Conservation (phyloP, 306 rosid species). For the Hippophae rhamnoides region DNA sequence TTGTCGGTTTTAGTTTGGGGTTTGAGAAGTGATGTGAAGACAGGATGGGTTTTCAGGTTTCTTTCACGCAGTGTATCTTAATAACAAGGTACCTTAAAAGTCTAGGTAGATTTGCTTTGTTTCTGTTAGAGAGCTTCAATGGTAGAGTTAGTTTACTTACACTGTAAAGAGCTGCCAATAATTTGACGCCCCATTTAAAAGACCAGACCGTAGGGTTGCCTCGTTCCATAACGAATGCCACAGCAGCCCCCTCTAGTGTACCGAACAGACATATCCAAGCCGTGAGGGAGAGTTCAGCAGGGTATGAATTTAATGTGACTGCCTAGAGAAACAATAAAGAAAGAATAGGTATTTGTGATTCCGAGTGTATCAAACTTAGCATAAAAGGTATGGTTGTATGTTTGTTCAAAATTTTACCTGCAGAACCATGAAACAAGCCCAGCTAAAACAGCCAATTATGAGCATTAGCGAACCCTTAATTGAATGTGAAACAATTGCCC, state of each 20-base stretch:
- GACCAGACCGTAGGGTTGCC: constrained; percentile 26
- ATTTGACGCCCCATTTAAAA: constrained; percentile 19
- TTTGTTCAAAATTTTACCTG: constrained; percentile 19
- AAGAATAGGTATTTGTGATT: background rate
- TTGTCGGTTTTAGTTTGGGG: background rate
- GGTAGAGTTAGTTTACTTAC: constrained; percentile 9
- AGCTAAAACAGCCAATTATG: constrained; percentile 24
- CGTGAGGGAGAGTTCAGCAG: constrained; percentile 31
- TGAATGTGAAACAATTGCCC: background rate
- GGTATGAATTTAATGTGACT: constrained; percentile 29
- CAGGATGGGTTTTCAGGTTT: background rate
- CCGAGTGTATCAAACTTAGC: no score
- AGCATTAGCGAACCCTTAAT: constrained; percentile 27
- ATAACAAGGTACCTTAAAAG: background rate
- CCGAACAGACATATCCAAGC: constrained; percentile 33
- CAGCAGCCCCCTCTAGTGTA: constrained; percentile 20
- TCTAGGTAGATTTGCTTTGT: background rate
- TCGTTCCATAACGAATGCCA: constrained; percentile 29
- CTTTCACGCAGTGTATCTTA: background rate
- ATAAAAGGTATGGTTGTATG: no score
- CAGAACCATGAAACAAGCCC: constrained; percentile 32
- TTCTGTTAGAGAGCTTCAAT: no score
- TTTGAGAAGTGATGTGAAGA: background rate
- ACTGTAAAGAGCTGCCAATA: constrained; percentile 25
- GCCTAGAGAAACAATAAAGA: constrained; percentile 16